Evolutionary conservation across 345 rosid genomes (phyloP), one percentile per base, ranked within the genome.

Genomic region (Citrus hindsii): DNA sequence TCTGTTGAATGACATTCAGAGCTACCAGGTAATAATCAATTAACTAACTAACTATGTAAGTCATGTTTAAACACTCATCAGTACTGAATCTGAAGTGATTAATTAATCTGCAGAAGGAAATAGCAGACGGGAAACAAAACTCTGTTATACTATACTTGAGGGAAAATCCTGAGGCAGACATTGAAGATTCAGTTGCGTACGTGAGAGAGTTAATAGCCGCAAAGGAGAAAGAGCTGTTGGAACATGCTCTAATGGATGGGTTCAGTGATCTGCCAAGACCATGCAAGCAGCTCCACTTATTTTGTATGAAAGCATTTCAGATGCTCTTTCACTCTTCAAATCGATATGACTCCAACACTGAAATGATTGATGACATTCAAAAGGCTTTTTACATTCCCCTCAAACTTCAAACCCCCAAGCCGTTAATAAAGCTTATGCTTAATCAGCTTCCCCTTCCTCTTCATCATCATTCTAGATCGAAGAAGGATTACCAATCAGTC

Each of bases 1-100:
- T 42, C 83, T 92, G 78, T 69, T 89, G 73, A 92, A 92, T 69
- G 94, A 91, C 67, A 76, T 79, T 4, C 91, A 91, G 30, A 87
- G 92, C 74, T 84, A 84, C 48, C 67, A 85, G 93, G 94, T 91
- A 60, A 81, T 63, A n/a, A 24, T 21, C 10, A 46, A 13, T 46
- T 13, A 46, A 46, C 13, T 46, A 46, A 46, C 13, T 46, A 46
- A 46, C 13, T 46, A 13, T 4, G 4, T 13, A 46, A 42, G 16
- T 12, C 51, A 42, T 4, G 14, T 42, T 3, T 46, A 13, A 12
- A 46, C 4, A 13, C 51, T 1, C 18, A 46, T 46, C 18, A 46
- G 51, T 46, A 13, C 18, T 46, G 51, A 46, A 46, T 46, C 16
- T 46, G 51, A 46, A 3, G 14, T 46, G 3, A 46, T 4, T 46